Conservation (phyloP, 2,329 filamentous ascomycete genomes). For the Orbilia javanica region DNA sequence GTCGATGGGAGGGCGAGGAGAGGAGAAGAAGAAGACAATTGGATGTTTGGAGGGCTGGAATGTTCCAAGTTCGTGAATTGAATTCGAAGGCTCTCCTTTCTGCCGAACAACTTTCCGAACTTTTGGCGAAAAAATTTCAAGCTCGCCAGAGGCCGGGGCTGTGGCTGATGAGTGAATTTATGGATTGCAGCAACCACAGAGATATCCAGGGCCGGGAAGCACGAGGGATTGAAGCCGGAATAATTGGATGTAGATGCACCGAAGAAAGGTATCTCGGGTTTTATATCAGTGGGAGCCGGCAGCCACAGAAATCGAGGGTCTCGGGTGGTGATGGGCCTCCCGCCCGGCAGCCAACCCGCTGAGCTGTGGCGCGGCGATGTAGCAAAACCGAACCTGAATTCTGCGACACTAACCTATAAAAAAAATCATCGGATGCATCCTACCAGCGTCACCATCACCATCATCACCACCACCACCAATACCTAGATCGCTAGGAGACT, state of each 20-base stretch:
- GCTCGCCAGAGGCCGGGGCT: constrained; percentile 43
- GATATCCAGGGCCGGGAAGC: neutral
- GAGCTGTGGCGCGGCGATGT: constrained; percentile 30
- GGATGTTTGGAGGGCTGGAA: constrained; percentile 17
- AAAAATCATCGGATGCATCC: too few relatives aligned
- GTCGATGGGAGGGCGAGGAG: constrained; percentile 12
- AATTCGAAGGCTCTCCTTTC: constrained; percentile 46
- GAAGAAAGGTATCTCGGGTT: too few relatives aligned
- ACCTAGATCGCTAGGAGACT: neutral
- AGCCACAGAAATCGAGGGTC: too few relatives aligned
- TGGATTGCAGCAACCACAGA: neutral
- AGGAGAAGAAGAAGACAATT: constrained; percentile 17
- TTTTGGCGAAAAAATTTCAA: constrained; percentile 55
- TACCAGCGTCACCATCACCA: neutral
- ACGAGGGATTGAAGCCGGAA: neutral
- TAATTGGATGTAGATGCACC: neutral
- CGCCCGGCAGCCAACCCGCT: neutral
- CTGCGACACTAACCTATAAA: constrained; percentile 6
- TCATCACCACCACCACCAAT: neutral
- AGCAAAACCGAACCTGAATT: too few relatives aligned
- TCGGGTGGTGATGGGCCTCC: too few relatives aligned
- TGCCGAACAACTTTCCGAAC: constrained; percentile 53
- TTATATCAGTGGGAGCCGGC: too few relatives aligned
- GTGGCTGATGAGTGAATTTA: constrained; percentile 57
- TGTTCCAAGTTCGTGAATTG: constrained; percentile 21